These are phyloP conservation scores for Yamadazyma triangularis DNA, from an alignment of 1,139 yeast species.

Conservation along the genomic window DNA sequence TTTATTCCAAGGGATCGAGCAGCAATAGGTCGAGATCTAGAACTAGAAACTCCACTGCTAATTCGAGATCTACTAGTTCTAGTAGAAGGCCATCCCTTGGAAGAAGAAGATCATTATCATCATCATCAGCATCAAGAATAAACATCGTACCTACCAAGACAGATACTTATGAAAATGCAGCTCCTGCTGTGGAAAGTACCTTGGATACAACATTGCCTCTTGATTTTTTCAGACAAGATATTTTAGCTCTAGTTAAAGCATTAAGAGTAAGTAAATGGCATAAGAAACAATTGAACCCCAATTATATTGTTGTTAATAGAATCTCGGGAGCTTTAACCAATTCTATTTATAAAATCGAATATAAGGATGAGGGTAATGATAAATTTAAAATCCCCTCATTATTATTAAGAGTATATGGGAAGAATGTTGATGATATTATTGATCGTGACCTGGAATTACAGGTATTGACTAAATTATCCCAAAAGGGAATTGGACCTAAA, in stretches of 20 bases:
- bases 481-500: conserved; percentile 81
- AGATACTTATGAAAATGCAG: conserved; percentile 11
- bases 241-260: conserved; percentile 59
- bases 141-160: conserved; percentile 24
- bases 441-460: conserved; percentile 80
- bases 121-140: conserved; percentile 22
- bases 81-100: conserved; percentile 34
- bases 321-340: conserved; percentile 93
- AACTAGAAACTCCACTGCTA: conserved; percentile 30
- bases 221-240: conserved; percentile 82
- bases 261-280: conserved; percentile 79
- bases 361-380: conserved; percentile 20
- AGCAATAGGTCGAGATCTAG: conserved; percentile 27
- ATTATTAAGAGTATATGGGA: conserved; percentile 84
- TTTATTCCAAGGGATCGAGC: conserved; percentile 4
- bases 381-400: conserved; percentile 38
- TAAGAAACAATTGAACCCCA: conserved; percentile 33
- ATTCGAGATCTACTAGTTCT: conserved; percentile 33
- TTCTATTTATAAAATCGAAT: conserved; percentile 69
- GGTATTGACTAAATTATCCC: conserved; percentile 67
- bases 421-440: conserved; percentile 79
- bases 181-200: conserved; percentile 37
- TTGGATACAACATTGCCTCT: conserved; percentile 73
- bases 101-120: conserved; percentile 27
- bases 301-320: conserved; percentile 49